phyloP scores from a whole-genome alignment of 2,329 filamentous ascomycete genomes.

The Colletotrichum melonis region DNA sequence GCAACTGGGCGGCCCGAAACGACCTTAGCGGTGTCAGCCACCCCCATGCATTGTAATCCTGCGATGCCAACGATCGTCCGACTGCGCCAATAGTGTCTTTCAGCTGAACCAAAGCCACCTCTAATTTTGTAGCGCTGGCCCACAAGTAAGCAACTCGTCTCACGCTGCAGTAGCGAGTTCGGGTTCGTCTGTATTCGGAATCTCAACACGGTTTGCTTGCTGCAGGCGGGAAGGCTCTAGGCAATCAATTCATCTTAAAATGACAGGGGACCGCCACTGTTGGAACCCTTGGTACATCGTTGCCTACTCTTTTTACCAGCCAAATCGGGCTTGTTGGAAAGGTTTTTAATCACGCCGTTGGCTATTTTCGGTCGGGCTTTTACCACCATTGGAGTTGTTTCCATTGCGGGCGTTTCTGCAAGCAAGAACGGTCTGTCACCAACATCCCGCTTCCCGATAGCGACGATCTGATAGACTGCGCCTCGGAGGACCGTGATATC shows the following conservation, averaged over 20 bases:
- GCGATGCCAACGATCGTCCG: conserved; percentile 16
- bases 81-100: conserved; percentile 21
- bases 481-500: conserved; percentile 12
- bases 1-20: conserved; percentile 31
- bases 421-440: background rate
- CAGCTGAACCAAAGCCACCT: conserved; percentile 1
- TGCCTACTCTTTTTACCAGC: conserved; percentile 20
- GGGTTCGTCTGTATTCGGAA: conserved; percentile 2
- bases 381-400: background rate
- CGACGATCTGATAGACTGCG: background rate
- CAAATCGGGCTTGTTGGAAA: background rate
- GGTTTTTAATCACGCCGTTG: background rate
- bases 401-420: background rate
- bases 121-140: conserved; percentile 20
- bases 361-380: background rate
- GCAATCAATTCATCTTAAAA: conserved; percentile 5
- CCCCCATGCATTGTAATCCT: conserved; percentile 29
- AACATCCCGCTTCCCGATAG: background rate
- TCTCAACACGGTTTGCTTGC: background rate
- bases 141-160: conserved; percentile 28
- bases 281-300: conserved; percentile 5
- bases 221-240: background rate
- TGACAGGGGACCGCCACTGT: conserved; percentile 11
- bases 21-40: conserved; percentile 30
- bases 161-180: background rate